Base-by-base conservation (phyloP, 345 rosid species). In the Citrus cavaleriei region DNA sequence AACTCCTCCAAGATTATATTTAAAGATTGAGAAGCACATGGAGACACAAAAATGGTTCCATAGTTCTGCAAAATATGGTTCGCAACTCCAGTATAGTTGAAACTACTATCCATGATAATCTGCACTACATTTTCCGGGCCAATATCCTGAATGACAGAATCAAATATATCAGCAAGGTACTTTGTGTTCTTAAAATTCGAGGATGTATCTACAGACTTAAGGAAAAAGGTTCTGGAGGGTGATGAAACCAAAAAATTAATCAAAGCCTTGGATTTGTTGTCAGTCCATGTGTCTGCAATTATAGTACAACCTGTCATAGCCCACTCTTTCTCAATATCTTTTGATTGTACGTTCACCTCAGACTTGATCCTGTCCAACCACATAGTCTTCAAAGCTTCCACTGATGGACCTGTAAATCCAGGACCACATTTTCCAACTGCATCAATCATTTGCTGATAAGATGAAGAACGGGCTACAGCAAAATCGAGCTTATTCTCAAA, bases 1-100 rank as follows among this genome's bases (percentile, higher is more conserved):
- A 94, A 94, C 40, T 94, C 98, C 81, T 94, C 95, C 86, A 94
- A 76, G 55, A 94, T 91, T 51, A 85, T 77, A 77, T 91, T 93
- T 88, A 92, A 68, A 80, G 95, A 91, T n/a, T 87, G 95, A 84
- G 98, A 92, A 79, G 92, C 95, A 85, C 97, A 94, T 14, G 93
- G 94, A 76, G 98, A 91, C 34, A 90, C 95, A 58, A 94, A 92
- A 75, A 92, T 87, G 78, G 86, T 87, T 79, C 87, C 94, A 59
- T 94, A 91, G 75, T 84, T 92, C 84, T 92, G 95, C 75, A 86
- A 75, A 77, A 92, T 88, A 86, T 94, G 93, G 83, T 76, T 92
- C 19, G 92, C 89, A 81, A 94, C 75, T 35, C 97, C 94, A 1
- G 89, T 80, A 76, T 91, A 87, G 86, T 85, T 88, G 79, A 94